These are phyloP conservation scores for Dictyostelium brefeldianum DNA, from an alignment of 78 protist genomes.

Conservation along the genomic window DNA sequence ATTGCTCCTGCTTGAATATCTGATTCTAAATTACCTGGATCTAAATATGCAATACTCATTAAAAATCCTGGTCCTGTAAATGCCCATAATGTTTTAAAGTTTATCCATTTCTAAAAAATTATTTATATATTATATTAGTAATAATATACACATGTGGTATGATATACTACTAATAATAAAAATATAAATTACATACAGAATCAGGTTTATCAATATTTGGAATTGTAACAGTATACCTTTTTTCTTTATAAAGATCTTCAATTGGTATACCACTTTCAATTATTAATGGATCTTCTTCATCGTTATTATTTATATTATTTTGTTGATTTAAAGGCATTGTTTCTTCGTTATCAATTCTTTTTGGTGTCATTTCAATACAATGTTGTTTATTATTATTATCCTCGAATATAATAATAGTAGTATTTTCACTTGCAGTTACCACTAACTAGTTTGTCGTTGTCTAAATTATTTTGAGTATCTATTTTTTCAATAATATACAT, in stretches of 20 bases:
- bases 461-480: not conserved
- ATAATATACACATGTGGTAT: not conserved
- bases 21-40: constrained; percentile 89
- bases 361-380: not conserved
- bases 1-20: constrained; percentile 89
- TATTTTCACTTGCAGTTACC: too few species aligned
- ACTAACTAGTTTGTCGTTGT: too few species aligned
- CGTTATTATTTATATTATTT: not conserved
- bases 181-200: not conserved
- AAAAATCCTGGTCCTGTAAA: constrained; percentile 91
- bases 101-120: constrained; percentile 16
- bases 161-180: not conserved
- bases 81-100: constrained; percentile 76
- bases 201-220: constrained; percentile 43
- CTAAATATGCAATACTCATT: constrained; percentile 90
- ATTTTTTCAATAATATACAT: too few species aligned
- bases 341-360: not conserved
- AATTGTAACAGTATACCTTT: not conserved
- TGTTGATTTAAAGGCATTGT: not conserved
- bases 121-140: not conserved
- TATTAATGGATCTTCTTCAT: not conserved
- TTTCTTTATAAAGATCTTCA: constrained; percentile 3
- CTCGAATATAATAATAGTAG: not conserved
- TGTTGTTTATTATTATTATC: not conserved
- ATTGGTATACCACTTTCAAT: not conserved